Conservation (phyloP, 495 filamentous ascomycete genomes). For the Barbatosphaeria neglecta region DNA sequence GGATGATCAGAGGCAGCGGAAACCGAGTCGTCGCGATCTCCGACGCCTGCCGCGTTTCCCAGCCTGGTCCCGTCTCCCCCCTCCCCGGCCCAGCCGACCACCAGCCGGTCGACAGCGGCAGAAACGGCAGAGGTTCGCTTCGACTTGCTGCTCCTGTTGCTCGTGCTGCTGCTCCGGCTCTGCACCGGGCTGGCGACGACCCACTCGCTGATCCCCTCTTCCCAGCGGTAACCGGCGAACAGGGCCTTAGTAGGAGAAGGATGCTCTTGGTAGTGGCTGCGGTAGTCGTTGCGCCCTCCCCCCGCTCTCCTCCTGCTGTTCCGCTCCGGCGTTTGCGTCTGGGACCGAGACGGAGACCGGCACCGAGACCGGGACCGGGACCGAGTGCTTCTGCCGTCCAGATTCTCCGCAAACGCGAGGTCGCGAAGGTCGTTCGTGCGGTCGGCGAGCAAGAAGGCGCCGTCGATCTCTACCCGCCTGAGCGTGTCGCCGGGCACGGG, state of each 20-base stretch:
- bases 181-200: conserved; percentile 23
- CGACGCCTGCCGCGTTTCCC: background rate
- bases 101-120: too few species aligned
- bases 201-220: conserved; percentile 46
- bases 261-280: background rate
- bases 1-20: too few species aligned
- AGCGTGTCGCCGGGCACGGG: conserved; percentile 8
- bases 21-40: background rate
- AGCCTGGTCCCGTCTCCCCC: background rate
- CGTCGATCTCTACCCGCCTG: conserved; percentile 12
- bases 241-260: conserved; percentile 3
- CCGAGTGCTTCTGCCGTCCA: conserved; percentile 12
- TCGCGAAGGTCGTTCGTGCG: conserved; percentile 29
- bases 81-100: too few species aligned
- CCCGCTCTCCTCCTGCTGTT: background rate
- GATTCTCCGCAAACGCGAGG: conserved; percentile 28
- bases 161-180: background rate
- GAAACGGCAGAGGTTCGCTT: too few species aligned
- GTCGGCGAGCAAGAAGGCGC: conserved; percentile 29
- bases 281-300: background rate
- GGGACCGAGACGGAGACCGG: too few species aligned
- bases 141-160: background rate
- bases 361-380: too few species aligned
- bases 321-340: background rate
- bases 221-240: conserved; percentile 34